Conservation (phyloP, 2,329 filamentous ascomycete genomes). For the Blastomyces gilchristii region DNA sequence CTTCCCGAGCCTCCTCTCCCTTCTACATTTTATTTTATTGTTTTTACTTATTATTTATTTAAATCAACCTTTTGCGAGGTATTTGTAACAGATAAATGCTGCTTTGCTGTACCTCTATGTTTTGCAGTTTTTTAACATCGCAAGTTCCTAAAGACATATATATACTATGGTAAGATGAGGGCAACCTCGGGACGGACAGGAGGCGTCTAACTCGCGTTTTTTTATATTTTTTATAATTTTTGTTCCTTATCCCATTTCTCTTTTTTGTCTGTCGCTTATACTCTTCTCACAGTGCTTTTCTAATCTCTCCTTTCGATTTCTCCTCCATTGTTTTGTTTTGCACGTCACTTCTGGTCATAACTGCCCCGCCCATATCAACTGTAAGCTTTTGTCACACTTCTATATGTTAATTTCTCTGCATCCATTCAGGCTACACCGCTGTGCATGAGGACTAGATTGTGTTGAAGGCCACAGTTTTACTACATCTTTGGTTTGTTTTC, state of each 20-base stretch:
- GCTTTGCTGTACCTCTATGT: neutral
- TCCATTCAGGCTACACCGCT: neutral
- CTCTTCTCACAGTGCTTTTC: neutral
- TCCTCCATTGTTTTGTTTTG: conserved; percentile 1
- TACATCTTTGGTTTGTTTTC: conserved; percentile 4
- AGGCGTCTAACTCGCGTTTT: neutral
- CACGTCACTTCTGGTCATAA: neutral
- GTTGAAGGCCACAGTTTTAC: neutral
- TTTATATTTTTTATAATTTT: neutral
- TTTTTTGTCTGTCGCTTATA: neutral
- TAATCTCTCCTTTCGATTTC: neutral
- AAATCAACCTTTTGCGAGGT: neutral
- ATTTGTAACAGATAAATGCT: neutral
- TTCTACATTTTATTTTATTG: neutral
- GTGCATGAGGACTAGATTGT: neutral
- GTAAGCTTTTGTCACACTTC: neutral
- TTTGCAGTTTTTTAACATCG: neutral
- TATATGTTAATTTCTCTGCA: neutral
- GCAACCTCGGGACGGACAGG: conserved; percentile 7
- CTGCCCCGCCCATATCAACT: neutral
- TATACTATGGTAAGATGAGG: conserved; percentile 7
- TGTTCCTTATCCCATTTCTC: neutral
- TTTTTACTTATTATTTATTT: neutral
- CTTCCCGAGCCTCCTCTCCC: neutral
- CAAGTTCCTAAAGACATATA: neutral